phyloP scores from a whole-genome alignment of 2,329 filamentous ascomycete species.

The Amylocarpus encephaloides region DNA sequence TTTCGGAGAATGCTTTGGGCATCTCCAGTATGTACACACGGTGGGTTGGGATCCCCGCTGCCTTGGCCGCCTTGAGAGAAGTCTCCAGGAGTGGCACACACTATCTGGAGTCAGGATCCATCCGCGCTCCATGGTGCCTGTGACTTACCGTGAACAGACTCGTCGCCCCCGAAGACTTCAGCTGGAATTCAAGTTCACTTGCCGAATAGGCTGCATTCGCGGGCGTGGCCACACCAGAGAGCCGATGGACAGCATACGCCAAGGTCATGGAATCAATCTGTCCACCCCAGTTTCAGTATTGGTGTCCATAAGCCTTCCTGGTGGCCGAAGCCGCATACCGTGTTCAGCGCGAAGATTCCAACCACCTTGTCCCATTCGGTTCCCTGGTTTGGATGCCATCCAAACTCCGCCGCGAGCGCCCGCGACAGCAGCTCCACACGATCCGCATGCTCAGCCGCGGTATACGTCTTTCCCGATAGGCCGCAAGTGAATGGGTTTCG shows the following conservation, averaged over 20 bases:
- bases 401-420: conserved; percentile 63
- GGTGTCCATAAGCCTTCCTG: neutral
- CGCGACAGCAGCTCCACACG: conserved; percentile 62
- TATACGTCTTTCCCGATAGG: conserved; percentile 61
- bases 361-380: conserved; percentile 78
- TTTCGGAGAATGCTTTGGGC: conserved; percentile 46
- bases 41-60: conserved; percentile 62
- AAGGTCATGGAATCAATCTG: conserved; percentile 70
- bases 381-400: conserved; percentile 62
- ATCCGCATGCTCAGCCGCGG: conserved; percentile 54
- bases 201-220: conserved; percentile 83
- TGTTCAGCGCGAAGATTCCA: conserved; percentile 73
- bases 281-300: neutral
- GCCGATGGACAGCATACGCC: conserved; percentile 65
- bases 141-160: conserved; percentile 63
- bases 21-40: conserved; percentile 68
- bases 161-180: conserved; percentile 69
- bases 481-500: conserved; percentile 72
- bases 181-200: conserved; percentile 75
- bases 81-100: conserved; percentile 59
- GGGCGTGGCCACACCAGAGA: conserved; percentile 70
- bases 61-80: conserved; percentile 60
- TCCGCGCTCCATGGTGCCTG: neutral
- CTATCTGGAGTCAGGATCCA: conserved; percentile 25
- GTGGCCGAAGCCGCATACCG: conserved; percentile 43